Conservation (phyloP, 495 filamentous ascomycete species). For the Annulohypoxylon nitens region DNA sequence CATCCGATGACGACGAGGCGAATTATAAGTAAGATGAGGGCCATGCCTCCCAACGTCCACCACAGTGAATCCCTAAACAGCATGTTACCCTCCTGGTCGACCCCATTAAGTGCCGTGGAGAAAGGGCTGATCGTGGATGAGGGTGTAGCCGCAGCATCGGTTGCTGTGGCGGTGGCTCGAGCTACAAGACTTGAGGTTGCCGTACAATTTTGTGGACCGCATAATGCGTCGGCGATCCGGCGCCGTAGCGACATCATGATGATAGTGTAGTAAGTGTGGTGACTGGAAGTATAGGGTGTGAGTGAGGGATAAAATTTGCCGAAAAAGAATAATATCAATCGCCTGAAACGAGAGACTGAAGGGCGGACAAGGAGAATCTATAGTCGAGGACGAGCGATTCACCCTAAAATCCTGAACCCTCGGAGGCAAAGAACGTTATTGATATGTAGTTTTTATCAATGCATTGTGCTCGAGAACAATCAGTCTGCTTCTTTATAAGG, state of each 20-base stretch:
- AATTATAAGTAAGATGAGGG: slow-evolving; percentile 58
- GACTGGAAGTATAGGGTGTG: slow-evolving; percentile 19
- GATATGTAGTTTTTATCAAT: slow-evolving; percentile 40
- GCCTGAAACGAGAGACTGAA: slow-evolving; percentile 27
- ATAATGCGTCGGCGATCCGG: slow-evolving; percentile 49
- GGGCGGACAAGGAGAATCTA: slow-evolving; percentile 42
- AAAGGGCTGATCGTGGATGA: slow-evolving; percentile 61
- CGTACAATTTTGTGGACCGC: slow-evolving; percentile 36
- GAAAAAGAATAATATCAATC: slow-evolving; percentile 13
- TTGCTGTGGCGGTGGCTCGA: slow-evolving; percentile 40
- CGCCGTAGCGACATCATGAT: slow-evolving; percentile 47
- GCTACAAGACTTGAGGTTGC: slow-evolving; percentile 40
- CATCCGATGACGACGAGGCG: slow-evolving; percentile 60
- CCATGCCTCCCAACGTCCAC: slow-evolving; percentile 64
- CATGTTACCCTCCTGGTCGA: slow-evolving; percentile 63
- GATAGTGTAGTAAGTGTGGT: slow-evolving; percentile 4
- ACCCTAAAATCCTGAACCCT: slow-evolving; percentile 38
- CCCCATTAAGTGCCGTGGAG: slow-evolving; percentile 63
- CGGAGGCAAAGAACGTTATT: slow-evolving; percentile 44
- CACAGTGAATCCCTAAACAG: slow-evolving; percentile 63
- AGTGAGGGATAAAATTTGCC: slow-evolving; percentile 27
- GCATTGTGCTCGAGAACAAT: slow-evolving; percentile 49
- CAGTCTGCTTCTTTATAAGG: slow-evolving; percentile 35
- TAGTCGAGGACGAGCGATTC: slow-evolving; percentile 37
- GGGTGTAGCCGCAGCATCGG: slow-evolving; percentile 34